A percentile compares a stretch with the other conserved stretches of the same genome.
phyloP scores from a whole-genome alignment of 306 rosid species.

The Cucurbita maxima region DNA sequence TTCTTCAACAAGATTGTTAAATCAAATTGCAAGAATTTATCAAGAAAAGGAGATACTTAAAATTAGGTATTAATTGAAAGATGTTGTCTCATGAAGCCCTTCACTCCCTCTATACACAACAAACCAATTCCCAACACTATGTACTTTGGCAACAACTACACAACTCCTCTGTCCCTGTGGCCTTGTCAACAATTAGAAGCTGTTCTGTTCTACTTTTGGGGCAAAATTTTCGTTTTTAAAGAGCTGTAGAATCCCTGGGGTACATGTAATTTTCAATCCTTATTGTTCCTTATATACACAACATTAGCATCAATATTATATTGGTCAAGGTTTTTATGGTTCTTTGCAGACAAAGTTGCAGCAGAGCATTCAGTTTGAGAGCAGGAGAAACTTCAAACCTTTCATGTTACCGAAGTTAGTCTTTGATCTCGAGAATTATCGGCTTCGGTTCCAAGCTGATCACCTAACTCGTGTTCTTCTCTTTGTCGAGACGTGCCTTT shows the following conservation, averaged over 20 bases:
- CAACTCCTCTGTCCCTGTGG: background rate
- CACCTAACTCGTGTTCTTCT: constrained; percentile 13
- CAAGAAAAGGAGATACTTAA: background rate
- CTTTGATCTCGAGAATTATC: background rate
- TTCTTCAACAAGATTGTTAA: too few relatives aligned
- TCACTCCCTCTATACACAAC: background rate
- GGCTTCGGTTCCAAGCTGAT: background rate
- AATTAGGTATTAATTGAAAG: background rate
- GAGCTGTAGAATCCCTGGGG: background rate
- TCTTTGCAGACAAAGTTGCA: background rate
- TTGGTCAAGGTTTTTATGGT: background rate
- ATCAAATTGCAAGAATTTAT: too few relatives aligned
- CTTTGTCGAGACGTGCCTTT: constrained; percentile 41
- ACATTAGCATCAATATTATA: background rate
- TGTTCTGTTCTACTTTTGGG: background rate
- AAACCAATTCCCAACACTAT: background rate
- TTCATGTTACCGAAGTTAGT: background rate
- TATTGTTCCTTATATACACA: constrained; percentile 4
- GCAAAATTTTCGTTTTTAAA: too few relatives aligned
- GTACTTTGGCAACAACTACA: background rate
- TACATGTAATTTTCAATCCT: background rate
- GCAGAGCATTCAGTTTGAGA: background rate
- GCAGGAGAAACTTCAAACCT: background rate
- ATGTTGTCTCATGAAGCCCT: background rate
- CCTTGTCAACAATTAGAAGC: background rate